Percentiles rank a stretch among this genome's conserved stretches.
These are phyloP conservation scores for Drechslerella dactyloides DNA, from an alignment of 2,329 filamentous ascomycete genomes.

Conservation along the genomic window DNA sequence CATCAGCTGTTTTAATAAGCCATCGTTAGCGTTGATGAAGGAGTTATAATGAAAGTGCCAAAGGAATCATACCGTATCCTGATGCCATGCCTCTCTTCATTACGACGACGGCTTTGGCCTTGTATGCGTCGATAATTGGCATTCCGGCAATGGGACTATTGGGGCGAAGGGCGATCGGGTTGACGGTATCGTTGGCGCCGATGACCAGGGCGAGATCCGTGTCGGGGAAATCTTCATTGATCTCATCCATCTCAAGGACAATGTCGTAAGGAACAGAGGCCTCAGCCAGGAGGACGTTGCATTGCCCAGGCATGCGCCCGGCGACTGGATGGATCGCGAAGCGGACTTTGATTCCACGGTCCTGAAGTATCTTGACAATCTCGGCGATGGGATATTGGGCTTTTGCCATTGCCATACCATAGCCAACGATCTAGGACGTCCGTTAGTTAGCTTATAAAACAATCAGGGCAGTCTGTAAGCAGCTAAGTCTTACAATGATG, in stretches of 20 bases:
- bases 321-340: constrained; percentile 92
- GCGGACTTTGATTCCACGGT: constrained; percentile 78
- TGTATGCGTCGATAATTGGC: constrained; percentile 91
- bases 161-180: constrained; percentile 83
- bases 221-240: constrained; percentile 87
- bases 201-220: constrained; percentile 88
- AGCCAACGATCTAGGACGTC: constrained; percentile 69
- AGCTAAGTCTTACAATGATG: constrained; percentile 68
- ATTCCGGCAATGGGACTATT: constrained; percentile 87
- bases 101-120: constrained; percentile 88
- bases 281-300: constrained; percentile 87
- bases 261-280: constrained; percentile 89
- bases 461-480: not conserved
- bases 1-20: constrained; percentile 68
- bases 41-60: not conserved
- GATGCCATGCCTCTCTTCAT: constrained; percentile 93
- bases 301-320: constrained; percentile 90
- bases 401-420: constrained; percentile 93
- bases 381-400: constrained; percentile 89
- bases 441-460: constrained; percentile 7
- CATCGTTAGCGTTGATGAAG: not conserved
- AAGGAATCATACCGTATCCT: constrained; percentile 72
- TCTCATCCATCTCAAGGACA: constrained; percentile 93
- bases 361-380: constrained; percentile 75
- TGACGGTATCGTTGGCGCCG: constrained; percentile 90